Evolutionary conservation across 2,329 filamentous ascomycete species (phyloP).

Genomic region (Arthrobotrys entomopaga): DNA sequence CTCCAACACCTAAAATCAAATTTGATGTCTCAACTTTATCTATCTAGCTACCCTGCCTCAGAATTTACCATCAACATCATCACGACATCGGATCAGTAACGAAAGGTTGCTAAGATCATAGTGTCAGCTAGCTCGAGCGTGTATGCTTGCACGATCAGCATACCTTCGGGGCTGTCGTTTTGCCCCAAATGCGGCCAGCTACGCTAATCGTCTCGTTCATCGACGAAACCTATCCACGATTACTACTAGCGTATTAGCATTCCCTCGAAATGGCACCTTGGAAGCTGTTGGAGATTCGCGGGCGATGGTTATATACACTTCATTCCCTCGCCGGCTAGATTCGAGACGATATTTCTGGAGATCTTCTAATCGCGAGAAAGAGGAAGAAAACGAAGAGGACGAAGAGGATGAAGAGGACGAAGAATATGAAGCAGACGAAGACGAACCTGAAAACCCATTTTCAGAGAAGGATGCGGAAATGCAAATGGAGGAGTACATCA

Average conservation of each 20-base stretch:
- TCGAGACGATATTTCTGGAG: constrained; percentile 23
- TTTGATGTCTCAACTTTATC: constrained; percentile 7
- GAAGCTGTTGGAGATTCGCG: not conserved
- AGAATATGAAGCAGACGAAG: constrained; percentile 20
- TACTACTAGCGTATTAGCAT: constrained; percentile 1
- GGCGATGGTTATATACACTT: not conserved
- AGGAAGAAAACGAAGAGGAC: constrained; percentile 24
- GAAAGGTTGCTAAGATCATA: constrained; percentile 15
- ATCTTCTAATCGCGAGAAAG: constrained; percentile 13
- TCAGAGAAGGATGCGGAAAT: constrained; percentile 17
- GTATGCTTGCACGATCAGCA: constrained; percentile 50
- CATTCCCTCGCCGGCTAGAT: not conserved
- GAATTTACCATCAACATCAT: not conserved
- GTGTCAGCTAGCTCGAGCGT: constrained; percentile 13
- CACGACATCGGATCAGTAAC: constrained; percentile 10
- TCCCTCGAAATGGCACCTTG: not conserved
- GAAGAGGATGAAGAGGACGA: constrained; percentile 22
- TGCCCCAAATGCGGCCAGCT: constrained; percentile 35
- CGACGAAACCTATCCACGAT: constrained; percentile 10
- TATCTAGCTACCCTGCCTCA: not conserved
- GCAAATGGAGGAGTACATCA: constrained; percentile 28
- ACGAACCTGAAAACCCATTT: constrained; percentile 23
- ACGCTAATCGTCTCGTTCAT: constrained; percentile 7
- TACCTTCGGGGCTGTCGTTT: constrained; percentile 41
- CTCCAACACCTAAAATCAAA: constrained; percentile 26